Base-by-base conservation (phyloP, 1,139 yeast genomes). In the Protomyces macrosporus region DNA sequence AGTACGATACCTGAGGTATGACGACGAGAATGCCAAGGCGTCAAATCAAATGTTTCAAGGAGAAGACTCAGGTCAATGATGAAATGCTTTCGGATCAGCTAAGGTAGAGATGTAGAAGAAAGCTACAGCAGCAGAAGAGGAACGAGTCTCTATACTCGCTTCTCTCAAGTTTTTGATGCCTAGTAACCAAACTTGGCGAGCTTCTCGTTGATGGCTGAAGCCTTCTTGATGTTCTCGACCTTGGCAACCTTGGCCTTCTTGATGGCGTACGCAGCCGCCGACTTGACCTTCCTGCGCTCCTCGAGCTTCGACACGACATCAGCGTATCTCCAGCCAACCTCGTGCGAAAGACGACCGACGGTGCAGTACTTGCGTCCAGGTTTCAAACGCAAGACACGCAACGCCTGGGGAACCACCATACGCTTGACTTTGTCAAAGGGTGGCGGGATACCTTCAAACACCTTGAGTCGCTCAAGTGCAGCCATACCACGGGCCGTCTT, bases 401-500 rank as follows among this genome's bases (percentile, higher is more conserved):
- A 86, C 78, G 99, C 98, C 84, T 90, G 97, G 80, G 99, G 99
- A 77, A 93, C 99, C 75, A 93, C 99, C 79, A 91, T 97, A 82
- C 97, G 90, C 96, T 93, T 91, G 90, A 90, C 88, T 84, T 87
- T 90, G 93, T 93, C 98, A 83, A 88, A 93, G 82, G 98, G 98
- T 72, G 98, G 93, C 81, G 99, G 99, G 72, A 95, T 86, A 87
- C 98, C 99, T 84, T 93, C 98, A 77, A 89, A 93, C 75, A 93
- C 98, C 95, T 93, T 90, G 77, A 93, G 89, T 84, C 97, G 90
- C 84, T 91, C 98, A 79, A 93, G 82, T 77, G 99, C 99, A 78
- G 98, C 98, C 84, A 89, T 88, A 83, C 99, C 99, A 83, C 98
- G 95, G 76, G 98, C 93, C 74, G 98, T 93, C 90, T 95, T 93